A percentile compares a stretch with the other conserved stretches of the same genome.
phyloP scores from a whole-genome alignment of 768 basidiomycete species.

The Phanerochaete sordida region DNA sequence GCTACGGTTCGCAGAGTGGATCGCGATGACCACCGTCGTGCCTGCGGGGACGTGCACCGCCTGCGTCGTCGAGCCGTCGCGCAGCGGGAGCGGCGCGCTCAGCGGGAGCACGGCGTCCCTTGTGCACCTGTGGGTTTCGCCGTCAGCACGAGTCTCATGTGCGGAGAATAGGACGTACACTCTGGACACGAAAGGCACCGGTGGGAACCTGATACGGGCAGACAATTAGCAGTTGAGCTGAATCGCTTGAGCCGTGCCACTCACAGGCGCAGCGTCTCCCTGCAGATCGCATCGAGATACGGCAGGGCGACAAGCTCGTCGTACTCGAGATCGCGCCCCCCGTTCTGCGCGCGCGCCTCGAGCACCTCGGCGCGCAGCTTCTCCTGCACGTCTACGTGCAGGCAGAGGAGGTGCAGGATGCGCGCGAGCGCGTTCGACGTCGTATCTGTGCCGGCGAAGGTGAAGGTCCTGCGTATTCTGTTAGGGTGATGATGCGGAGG shows the following conservation, averaged over 20 bases:
- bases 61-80: conserved; percentile 32
- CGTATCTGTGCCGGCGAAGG: conserved; percentile 25
- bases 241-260: no score
- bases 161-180: conserved; percentile 9
- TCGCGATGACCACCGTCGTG: conserved; percentile 36
- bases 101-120: conserved; percentile 39
- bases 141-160: not conserved
- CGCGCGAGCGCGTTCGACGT: conserved; percentile 28
- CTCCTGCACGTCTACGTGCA: conserved; percentile 24
- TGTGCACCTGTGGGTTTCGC: not conserved
- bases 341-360: conserved; percentile 5
- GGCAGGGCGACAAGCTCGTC: conserved; percentile 24
- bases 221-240: no score
- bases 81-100: conserved; percentile 31
- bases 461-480: conserved; percentile 16
- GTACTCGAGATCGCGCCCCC: conserved; percentile 17
- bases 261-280: conserved; percentile 23
- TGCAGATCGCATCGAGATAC: conserved; percentile 26
- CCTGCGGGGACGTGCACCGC: conserved; percentile 36
- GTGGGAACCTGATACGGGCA: conserved; percentile 43
- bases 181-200: conserved; percentile 35
- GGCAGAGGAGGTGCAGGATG: conserved; percentile 21
- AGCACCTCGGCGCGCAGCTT: conserved; percentile 24
- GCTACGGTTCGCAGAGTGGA: conserved; percentile 37
- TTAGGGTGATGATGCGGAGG: not conserved